A percentile compares a stretch with the other conserved stretches of the same genome.
These are phyloP conservation scores for Leersia perrieri DNA, from an alignment of 176 grass and related monocot genomes.

Conservation along the genomic window DNA sequence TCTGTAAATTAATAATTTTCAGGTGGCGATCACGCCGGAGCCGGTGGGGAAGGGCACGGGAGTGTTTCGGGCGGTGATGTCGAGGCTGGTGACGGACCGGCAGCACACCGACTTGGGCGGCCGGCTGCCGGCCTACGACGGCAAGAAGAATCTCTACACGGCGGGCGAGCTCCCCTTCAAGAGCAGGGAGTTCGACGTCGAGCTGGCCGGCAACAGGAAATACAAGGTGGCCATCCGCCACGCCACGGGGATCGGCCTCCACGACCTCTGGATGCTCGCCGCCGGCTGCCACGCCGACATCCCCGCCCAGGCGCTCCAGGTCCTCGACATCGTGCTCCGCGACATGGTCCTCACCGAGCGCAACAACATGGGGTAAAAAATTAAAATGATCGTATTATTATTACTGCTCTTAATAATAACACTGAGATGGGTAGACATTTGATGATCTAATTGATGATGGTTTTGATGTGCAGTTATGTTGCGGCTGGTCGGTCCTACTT, in stretches of 20 bases:
- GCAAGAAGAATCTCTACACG: conserved; percentile 54
- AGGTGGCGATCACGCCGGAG: conserved; percentile 56
- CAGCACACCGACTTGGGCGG: conserved; percentile 34
- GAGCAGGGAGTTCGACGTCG: conserved; percentile 39
- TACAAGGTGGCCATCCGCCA: conserved; percentile 55
- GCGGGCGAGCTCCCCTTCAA: conserved; percentile 50
- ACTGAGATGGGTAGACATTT: background rate
- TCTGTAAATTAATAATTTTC: too few species aligned
- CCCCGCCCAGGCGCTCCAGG: conserved; percentile 44
- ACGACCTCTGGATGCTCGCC: conserved; percentile 48
- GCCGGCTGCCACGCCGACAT: conserved; percentile 29
- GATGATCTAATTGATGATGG: background rate
- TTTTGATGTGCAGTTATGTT: conserved; percentile 35
- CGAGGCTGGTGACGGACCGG: conserved; percentile 35
- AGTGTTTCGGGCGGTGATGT: conserved; percentile 42
- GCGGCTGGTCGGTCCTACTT: conserved; percentile 65
- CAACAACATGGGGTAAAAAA: conserved; percentile 28
- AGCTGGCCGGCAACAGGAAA: conserved; percentile 23
- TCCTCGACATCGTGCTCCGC: conserved; percentile 53
- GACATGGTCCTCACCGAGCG: conserved; percentile 43
- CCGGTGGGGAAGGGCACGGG: background rate
- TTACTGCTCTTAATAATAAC: too few species aligned
- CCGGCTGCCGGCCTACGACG: conserved; percentile 54
- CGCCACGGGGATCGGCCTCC: conserved; percentile 25
- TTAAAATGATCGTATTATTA: too few species aligned